Evolutionary conservation across 768 basidiomycete genomes (phyloP).

Genomic region (Grammothele lineata): DNA sequence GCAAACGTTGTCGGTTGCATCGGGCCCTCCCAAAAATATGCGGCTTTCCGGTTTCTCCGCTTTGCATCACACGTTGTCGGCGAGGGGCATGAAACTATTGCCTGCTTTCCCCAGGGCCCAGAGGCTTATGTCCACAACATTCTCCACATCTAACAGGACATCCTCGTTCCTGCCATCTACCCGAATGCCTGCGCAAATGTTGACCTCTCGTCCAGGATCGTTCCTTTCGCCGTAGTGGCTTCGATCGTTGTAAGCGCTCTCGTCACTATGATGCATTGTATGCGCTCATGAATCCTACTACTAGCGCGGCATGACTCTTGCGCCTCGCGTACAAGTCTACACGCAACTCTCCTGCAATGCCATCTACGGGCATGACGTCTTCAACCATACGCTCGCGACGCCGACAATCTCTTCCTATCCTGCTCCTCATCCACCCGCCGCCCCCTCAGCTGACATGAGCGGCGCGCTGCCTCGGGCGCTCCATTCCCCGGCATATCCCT

Average conservation of each 20-base stretch:
- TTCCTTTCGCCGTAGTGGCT: slow-evolving; percentile 63
- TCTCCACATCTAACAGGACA: too few species aligned
- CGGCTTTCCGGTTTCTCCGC: too few species aligned
- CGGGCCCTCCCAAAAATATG: too few species aligned
- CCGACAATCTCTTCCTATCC: slow-evolving; percentile 1
- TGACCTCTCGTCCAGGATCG: slow-evolving; percentile 51
- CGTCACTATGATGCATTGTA: too few species aligned
- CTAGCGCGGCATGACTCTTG: slow-evolving; percentile 76
- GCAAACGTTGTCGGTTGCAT: too few species aligned
- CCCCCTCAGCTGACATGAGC: neutral
- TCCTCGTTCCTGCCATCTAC: too few species aligned
- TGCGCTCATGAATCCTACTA: slow-evolving; percentile 3
- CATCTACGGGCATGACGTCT: slow-evolving; percentile 37
- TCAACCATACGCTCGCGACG: slow-evolving; percentile 31
- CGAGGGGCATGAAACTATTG: too few species aligned
- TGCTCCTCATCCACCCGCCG: too few species aligned
- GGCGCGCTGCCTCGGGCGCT: neutral
- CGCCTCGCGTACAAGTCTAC: slow-evolving; percentile 77
- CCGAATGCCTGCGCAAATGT: neutral
- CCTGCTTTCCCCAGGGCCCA: too few species aligned
- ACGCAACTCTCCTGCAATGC: slow-evolving; percentile 70
- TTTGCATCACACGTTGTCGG: too few species aligned
- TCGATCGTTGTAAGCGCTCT: slow-evolving; percentile 56
- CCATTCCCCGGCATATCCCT: neutral
- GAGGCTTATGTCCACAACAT: too few species aligned